Percentiles rank a stretch among this genome's conserved stretches.
These are phyloP conservation scores for Naganishia sp. DNA, from an alignment of 1,284 basidiomycete genomes.

Conservation along the genomic window DNA sequence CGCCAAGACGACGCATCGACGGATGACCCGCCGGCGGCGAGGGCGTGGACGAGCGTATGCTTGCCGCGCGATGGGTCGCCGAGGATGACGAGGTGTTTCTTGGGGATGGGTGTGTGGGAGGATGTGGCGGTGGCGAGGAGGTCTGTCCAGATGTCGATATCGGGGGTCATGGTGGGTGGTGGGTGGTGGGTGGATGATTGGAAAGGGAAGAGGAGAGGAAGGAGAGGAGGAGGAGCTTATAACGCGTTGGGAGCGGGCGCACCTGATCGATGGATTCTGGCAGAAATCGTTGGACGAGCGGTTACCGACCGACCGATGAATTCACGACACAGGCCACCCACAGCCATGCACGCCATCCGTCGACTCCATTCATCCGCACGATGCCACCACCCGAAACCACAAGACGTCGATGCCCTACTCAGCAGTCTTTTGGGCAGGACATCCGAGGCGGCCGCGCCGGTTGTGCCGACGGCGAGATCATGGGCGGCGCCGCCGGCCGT, in stretches of 20 bases:
- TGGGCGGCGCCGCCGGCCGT: not conserved
- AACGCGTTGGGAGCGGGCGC: too few species aligned
- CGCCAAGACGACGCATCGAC: too few species aligned
- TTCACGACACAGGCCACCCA: too few species aligned
- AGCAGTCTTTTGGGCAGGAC: conserved; percentile 18
- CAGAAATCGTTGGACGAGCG: too few species aligned
- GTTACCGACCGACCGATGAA: too few species aligned
- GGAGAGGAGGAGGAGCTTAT: not conserved
- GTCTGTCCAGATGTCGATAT: conserved; percentile 26
- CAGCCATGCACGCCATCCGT: conserved; percentile 17
- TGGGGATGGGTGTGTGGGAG: conserved; percentile 24
- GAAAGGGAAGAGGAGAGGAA: not conserved
- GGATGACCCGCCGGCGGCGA: not conserved
- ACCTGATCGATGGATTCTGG: too few species aligned
- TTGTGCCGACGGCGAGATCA: not conserved
- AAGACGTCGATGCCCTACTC: conserved; percentile 6
- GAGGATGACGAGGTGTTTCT: conserved; percentile 30
- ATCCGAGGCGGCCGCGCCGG: not conserved
- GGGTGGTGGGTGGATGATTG: not conserved
- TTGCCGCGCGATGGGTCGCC: conserved; percentile 32
- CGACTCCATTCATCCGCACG: conserved; percentile 4
- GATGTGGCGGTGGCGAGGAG: conserved; percentile 27
- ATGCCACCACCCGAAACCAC: not conserved
- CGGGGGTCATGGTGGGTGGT: not conserved
- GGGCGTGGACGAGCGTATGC: conserved; percentile 18